phyloP scores from a whole-genome alignment of 208 protist genomes.

The Herpetomonas samuelpessoai region DNA sequence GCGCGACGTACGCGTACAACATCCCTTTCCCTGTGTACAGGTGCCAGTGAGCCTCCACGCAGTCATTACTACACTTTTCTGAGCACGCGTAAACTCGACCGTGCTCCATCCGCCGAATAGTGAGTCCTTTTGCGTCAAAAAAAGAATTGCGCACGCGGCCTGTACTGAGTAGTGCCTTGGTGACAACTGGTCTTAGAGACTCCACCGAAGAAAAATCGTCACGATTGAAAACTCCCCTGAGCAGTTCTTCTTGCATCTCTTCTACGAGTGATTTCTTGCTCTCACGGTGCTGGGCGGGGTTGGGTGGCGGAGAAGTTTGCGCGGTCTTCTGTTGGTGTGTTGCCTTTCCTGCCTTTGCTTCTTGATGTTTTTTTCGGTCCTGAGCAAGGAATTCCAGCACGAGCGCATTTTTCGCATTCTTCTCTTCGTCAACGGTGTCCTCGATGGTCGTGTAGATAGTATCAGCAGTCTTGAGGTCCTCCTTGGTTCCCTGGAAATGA shows the following conservation, averaged over 20 bases:
- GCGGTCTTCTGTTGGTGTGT: neutral
- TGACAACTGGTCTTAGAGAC: conserved; percentile 33
- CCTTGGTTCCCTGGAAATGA: conserved; percentile 34
- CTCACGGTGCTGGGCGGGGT: neutral
- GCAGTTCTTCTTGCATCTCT: conserved; percentile 3
- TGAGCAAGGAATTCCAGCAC: conserved; percentile 3
- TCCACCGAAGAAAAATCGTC: conserved; percentile 48
- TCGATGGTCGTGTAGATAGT: conserved; percentile 49
- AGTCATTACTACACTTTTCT: conserved; percentile 54
- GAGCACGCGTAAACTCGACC: conserved; percentile 77
- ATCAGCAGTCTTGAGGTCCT: conserved; percentile 42
- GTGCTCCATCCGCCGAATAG: conserved; percentile 53
- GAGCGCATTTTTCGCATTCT: conserved; percentile 1
- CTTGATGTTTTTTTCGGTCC: conserved; percentile 17
- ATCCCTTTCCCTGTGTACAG: conserved; percentile 61
- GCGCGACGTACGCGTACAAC: conserved; percentile 72
- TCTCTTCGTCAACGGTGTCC: conserved; percentile 23
- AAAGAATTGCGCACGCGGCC: conserved; percentile 73
- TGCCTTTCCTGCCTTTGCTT: conserved; percentile 1
- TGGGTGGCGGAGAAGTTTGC: neutral
- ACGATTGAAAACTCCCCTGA: conserved; percentile 14
- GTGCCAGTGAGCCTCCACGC: conserved; percentile 85
- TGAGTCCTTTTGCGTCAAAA: conserved; percentile 74
- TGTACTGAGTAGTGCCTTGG: conserved; percentile 64
- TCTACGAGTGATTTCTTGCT: neutral